A percentile compares a stretch with the other conserved stretches of the same genome.
These are phyloP conservation scores for Helenozyma rhizophorensis DNA, from an alignment of 805 yeast genomes.

Conservation along the genomic window DNA sequence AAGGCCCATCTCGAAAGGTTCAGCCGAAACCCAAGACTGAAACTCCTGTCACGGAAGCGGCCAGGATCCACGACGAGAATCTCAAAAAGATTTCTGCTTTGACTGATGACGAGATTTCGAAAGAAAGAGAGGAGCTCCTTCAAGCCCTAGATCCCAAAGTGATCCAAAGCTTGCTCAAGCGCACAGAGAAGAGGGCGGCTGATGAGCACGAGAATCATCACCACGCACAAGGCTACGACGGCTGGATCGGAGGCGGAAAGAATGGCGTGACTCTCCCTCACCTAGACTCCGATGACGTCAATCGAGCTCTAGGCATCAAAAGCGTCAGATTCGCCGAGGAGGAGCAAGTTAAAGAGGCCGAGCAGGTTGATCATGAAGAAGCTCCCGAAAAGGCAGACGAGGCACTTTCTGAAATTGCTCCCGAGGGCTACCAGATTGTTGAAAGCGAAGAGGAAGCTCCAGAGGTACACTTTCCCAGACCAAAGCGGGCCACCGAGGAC, in stretches of 20 bases:
- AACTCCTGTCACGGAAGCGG: constrained; percentile 47
- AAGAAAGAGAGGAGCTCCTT: constrained; percentile 63
- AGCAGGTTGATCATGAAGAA: constrained; percentile 5
- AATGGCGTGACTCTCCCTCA: constrained; percentile 32
- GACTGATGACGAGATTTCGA: constrained; percentile 60
- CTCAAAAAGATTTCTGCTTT: constrained; percentile 54
- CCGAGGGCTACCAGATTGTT: constrained; percentile 37
- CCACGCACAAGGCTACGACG: constrained; percentile 39
- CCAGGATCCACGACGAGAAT: constrained; percentile 74
- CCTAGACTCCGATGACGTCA: constrained; percentile 32
- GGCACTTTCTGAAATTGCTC: constrained; percentile 26
- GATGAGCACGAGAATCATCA: constrained; percentile 23
- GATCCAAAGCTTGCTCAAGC: constrained; percentile 50
- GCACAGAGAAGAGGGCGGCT: constrained; percentile 47
- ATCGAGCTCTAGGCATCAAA: constrained; percentile 33
- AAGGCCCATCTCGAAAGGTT: not conserved
- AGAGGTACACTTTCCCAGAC: constrained; percentile 65
- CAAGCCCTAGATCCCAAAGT: constrained; percentile 66
- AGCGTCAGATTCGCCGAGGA: constrained; percentile 14
- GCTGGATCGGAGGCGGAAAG: constrained; percentile 40
- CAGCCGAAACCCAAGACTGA: not conserved
- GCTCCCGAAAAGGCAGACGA: constrained; percentile 28
- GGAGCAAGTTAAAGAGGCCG: constrained; percentile 9
- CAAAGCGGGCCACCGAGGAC: constrained; percentile 25
- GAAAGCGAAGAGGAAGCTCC: constrained; percentile 38